Conservation (phyloP, 306 rosid genomes). For the Dicorynia guianensis region DNA sequence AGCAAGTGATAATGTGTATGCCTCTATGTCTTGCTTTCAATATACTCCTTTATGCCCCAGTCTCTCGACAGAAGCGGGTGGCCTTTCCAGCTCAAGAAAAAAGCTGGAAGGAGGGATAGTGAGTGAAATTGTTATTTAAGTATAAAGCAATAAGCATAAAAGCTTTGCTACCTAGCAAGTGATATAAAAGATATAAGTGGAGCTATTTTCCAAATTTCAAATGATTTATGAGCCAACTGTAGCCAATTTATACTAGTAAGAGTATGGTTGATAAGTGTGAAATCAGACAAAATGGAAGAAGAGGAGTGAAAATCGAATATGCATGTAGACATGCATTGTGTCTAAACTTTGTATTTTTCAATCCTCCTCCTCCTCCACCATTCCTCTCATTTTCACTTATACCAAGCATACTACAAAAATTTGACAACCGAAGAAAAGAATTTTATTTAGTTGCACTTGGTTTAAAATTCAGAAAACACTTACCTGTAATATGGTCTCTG, state of each 20-base stretch:
- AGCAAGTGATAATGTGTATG: neutral
- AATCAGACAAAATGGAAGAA: neutral
- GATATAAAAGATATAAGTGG: too few relatives aligned
- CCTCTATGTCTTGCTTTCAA: neutral
- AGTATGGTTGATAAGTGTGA: neutral
- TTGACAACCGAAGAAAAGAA: neutral
- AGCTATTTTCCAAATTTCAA: too few relatives aligned
- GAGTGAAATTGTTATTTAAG: too few relatives aligned
- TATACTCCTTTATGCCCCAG: neutral
- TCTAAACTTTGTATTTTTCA: neutral
- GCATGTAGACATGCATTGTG: neutral
- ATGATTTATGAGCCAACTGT: too few relatives aligned
- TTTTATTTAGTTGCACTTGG: conserved; percentile 3
- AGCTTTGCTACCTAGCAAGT: too few relatives aligned
- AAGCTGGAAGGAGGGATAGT: too few relatives aligned
- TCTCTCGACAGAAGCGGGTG: too few relatives aligned
- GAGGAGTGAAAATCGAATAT: neutral
- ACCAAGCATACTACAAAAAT: conserved; percentile 23
- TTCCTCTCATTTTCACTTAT: conserved; percentile 13
- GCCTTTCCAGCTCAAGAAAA: too few relatives aligned
- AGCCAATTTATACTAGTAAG: neutral
- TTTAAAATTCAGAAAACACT: conserved; percentile 40
- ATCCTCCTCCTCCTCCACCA: neutral
- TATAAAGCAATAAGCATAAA: too few relatives aligned
- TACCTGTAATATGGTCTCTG: conserved; percentile 87